Evolutionary conservation across 2,329 filamentous ascomycete species (phyloP), one percentile per base, ranked within the genome.

Genomic region (Clonostachys solani): DNA sequence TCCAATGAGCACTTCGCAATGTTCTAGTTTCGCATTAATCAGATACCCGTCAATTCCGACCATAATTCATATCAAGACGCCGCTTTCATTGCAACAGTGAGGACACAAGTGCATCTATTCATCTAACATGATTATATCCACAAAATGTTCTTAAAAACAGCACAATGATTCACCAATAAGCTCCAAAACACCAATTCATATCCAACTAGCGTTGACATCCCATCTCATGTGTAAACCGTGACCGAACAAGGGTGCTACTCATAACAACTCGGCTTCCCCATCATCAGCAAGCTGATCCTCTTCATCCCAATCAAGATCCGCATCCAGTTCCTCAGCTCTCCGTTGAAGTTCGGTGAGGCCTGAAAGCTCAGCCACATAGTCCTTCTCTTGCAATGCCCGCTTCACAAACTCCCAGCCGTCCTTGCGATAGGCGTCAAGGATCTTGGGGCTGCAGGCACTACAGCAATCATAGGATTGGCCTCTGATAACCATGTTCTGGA

Each of bases 381-480:
- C 84, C 58, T 83, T 83, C 64, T 92, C 86, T 50, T 83, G 80
- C 13, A 94, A 66, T 0, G 89, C 89, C 48, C 76, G 75, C 69
- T 85, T 85, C 34, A 94, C 81, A 61, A 95, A 95, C 0, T 73
- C 79, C 88, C 89, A 95, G 0, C 84, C 85, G 42, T 84, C 78
- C 3, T 67, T 63, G 42, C 80, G 75, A 61, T 92, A 94, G 1
- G 81, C 81, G 1, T 77, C 72, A 1, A 92, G 64, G 29, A 95
- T 82, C 40, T 77, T 81, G 34, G 79, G 77, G 52, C 86, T 89
- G 59, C 89, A 95, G 3, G 87, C 89, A 43, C 87, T 90, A 65
- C 89, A 95, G 63, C 83, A 85, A 48, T 90, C 84, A 63, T 92
- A 95, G 0, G 87, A 86, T 54, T 81, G 77, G 9, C 88, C 88